Evolutionary conservation across 352 stramenopile genomes (phyloP), one percentile per base, ranked within the genome.

Genomic region (Phytophthora litchii): DNA sequence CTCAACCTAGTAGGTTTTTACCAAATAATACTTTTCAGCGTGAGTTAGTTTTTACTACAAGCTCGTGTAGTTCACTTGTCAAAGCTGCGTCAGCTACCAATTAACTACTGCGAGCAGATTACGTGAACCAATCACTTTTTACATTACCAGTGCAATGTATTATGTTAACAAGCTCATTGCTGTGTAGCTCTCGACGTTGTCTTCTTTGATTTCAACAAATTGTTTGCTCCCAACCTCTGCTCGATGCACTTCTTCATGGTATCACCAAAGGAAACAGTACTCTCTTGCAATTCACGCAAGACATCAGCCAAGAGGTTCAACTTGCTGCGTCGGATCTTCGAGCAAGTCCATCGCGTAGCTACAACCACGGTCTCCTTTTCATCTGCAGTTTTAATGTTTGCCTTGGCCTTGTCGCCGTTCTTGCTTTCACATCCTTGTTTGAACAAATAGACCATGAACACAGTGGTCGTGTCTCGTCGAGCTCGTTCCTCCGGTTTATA

Each of bases 401-500:
- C 27, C 10, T 52, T 35, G 23, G 23, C 5, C 5, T 27, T 27
- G 6, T 34, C 23, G n/a, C 10, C 20, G 27, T 2, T 60, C 27
- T 20, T 48, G 20, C 19, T 23, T 14, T 0, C 29, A 16, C 31
- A 42, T 1, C 29, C 12, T 23, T 50, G 25, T 14, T 56, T 52
- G 19, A 56, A 60, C 2, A 54, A 56, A n/a, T 54, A 54, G 27
- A 69, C 46, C 60, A 69, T 60, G 47, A 69, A 69, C 5, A 64
- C 41, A 1, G 60, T 74, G 11, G 55, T 74, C 3, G 70, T 60
- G 35, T 83, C 74, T 53, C 69, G 62, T 21, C 57, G 56, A 20
- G 60, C 47, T 2, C 70, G 65, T 16, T 80, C 62, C 12, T 64
- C 13, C 1, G 76, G 59, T 0, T 52, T 59, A 44, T 79, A 82